phyloP scores from a whole-genome alignment of 2,329 filamentous ascomycete genomes.

The Pseudocercospora vitis region DNA sequence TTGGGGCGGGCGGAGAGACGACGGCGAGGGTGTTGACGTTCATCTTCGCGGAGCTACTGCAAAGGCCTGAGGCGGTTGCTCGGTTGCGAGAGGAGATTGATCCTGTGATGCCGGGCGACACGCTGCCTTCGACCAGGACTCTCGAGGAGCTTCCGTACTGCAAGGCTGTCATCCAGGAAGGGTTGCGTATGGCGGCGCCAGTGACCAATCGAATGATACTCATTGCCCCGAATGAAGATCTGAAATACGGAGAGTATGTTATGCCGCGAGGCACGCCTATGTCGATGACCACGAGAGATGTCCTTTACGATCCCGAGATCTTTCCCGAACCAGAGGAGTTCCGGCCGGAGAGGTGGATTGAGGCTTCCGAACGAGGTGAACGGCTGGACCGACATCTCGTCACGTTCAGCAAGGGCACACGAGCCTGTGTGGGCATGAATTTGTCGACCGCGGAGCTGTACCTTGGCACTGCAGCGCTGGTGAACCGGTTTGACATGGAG shows the following conservation, averaged over 20 bases:
- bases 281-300: constrained; percentile 6
- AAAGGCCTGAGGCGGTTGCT: background rate
- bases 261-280: constrained; percentile 19
- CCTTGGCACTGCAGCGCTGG: constrained; percentile 8
- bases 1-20: constrained; percentile 19
- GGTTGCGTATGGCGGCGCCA: constrained; percentile 26
- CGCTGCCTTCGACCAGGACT: background rate
- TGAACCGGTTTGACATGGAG: constrained; percentile 11
- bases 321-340: constrained; percentile 10
- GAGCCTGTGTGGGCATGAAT: constrained; percentile 17
- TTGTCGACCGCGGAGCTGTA: constrained; percentile 13
- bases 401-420: constrained; percentile 13
- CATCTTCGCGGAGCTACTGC: constrained; percentile 5
- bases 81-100: constrained; percentile 10
- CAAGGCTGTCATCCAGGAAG: constrained; percentile 26
- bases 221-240: constrained; percentile 25
- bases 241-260: constrained; percentile 8
- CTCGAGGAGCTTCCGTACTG: constrained; percentile 26
- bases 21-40: constrained; percentile 9
- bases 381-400: constrained; percentile 13
- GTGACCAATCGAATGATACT: constrained; percentile 25
- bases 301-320: background rate
- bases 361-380: constrained; percentile 2
- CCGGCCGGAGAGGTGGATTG: constrained; percentile 12
- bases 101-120: background rate